Percentiles rank a stretch among this genome's conserved stretches.
phyloP scores from a whole-genome alignment of 345 rosid genomes.

The Gossypium longicalyx region DNA sequence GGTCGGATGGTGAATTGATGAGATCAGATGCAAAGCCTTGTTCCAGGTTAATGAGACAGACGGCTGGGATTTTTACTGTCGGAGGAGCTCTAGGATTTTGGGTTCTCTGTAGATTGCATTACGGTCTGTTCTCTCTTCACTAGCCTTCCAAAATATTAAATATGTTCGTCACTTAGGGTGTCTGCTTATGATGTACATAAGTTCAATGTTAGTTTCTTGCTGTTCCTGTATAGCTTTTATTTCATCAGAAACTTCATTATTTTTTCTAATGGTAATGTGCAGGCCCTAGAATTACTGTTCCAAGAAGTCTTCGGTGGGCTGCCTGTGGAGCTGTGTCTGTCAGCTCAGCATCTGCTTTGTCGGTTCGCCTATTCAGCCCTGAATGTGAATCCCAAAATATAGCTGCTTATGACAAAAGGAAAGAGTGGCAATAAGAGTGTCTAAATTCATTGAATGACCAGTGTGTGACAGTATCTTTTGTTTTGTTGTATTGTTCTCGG shows the following conservation, averaged over 20 bases:
- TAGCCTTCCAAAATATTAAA: background rate
- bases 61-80: conserved; percentile 51
- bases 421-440: conserved; percentile 8
- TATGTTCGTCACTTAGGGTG: background rate
- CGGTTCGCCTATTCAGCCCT: conserved; percentile 82
- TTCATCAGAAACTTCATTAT: background rate
- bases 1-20: conserved; percentile 67
- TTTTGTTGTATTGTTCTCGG: background rate
- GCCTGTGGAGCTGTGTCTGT: conserved; percentile 70
- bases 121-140: conserved; percentile 35
- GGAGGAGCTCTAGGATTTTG: conserved; percentile 71
- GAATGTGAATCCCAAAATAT: conserved; percentile 96
- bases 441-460: background rate
- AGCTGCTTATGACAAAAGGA: conserved; percentile 58
- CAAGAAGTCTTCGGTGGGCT: conserved; percentile 85
- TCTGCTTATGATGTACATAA: background rate
- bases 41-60: conserved; percentile 63
- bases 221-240: background rate
- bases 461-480: no score
- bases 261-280: conserved; percentile 10
- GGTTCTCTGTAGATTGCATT: conserved; percentile 66
- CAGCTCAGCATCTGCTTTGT: conserved; percentile 60
- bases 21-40: conserved; percentile 65
- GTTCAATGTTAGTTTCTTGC: background rate
- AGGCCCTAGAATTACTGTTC: conserved; percentile 62